Base-by-base conservation (phyloP, 495 filamentous ascomycete genomes). In the Aspergillus panamensis region DNA sequence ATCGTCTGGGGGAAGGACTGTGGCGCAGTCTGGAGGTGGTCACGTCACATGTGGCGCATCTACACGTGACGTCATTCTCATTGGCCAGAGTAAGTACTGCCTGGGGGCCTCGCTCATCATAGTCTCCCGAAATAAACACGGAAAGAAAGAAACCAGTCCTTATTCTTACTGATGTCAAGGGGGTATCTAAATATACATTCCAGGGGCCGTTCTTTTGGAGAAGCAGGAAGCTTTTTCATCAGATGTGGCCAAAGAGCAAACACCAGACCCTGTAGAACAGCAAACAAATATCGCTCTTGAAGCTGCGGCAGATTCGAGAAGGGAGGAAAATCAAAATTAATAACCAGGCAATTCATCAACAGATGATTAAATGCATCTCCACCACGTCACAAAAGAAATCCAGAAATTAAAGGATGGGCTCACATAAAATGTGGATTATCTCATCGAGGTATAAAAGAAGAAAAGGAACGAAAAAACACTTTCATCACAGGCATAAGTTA, bases 161-260 rank as follows among this genome's bases (percentile, higher is more conserved):
- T 49, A 51, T 37, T 51, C 55, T 52, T 49, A 55, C 29, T 51
- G 48, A 32, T 59, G 45, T 61, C 58, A 65, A 59, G 48, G 65
- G 25, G 65, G 65, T 67, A 67, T 67, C 65, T 67, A 67, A 59
- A 62, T 62, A 57, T 67, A 67, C 65, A 66, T 56, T 33, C 35
- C 39, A 57, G 32, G 44, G 55, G 31, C 54, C 58, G 54, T 59
- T 56, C 32, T 54, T 51, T 48, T 53, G 47, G 48, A 39, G 40
- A 55, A 31, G 45, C 37, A 44, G 37, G 5, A 35, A 45, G 29
- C 25, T 33, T 44, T 49, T 37, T 47, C 42, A 20, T 8, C 50
- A 21, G 30, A 37, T 17, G 32, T 44, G 58, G 47, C 45, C 51
- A 29, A 55, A 50, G 39, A 55, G 37, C 51, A 60, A 55, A 60